A percentile compares a stretch with the other conserved stretches of the same genome.
Conservation (phyloP, 306 rosid genomes). For the Castanopsis chinensis region DNA sequence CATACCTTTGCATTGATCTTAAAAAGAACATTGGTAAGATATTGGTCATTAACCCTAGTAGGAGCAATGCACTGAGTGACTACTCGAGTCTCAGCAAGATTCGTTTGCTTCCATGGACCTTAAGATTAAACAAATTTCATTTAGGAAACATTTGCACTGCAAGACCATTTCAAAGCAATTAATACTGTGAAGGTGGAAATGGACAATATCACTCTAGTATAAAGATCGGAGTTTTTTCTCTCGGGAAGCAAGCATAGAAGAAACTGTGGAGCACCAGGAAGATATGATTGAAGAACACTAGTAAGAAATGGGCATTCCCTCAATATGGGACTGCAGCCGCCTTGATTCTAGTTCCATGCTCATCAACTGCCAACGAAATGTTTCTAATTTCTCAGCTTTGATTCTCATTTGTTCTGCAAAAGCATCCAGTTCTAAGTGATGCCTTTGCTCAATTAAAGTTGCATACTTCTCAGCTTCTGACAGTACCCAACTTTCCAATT, state of each 20-base stretch:
- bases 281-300: constrained; percentile 58
- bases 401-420: too few relatives aligned
- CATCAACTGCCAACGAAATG: too few relatives aligned
- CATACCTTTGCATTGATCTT: constrained; percentile 91
- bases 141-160: background rate
- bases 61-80: constrained; percentile 90
- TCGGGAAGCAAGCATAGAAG: constrained; percentile 86
- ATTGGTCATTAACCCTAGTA: constrained; percentile 72
- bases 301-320: too few relatives aligned
- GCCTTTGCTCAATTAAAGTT: too few relatives aligned
- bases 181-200: background rate
- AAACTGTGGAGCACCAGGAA: constrained; percentile 71
- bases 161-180: background rate
- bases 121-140: background rate
- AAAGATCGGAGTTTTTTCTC: constrained; percentile 83
- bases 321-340: too few relatives aligned
- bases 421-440: too few relatives aligned
- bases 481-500: too few relatives aligned
- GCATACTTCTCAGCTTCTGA: too few relatives aligned
- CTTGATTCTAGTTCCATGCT: too few relatives aligned
- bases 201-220: constrained; percentile 45
- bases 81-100: constrained; percentile 69
- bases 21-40: constrained; percentile 73
- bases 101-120: constrained; percentile 93
- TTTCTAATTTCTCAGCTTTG: too few relatives aligned